Percentiles rank a stretch among this genome's conserved stretches.
Evolutionary conservation across 1,139 yeast genomes (phyloP).

Genomic region (Lodderomyces oxycetoniae): DNA sequence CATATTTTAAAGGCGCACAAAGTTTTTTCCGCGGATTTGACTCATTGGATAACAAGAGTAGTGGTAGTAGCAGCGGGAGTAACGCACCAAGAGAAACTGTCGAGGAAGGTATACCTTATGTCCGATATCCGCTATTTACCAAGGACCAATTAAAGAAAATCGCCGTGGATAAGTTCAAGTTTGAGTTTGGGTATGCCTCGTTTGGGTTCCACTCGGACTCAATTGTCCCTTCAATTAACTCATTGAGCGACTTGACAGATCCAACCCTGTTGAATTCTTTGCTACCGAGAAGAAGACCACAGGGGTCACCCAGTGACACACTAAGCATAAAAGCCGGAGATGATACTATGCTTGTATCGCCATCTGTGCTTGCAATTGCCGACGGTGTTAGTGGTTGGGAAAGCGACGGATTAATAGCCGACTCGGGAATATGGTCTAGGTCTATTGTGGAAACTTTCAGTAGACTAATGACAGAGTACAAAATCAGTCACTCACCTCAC

Average conservation of each 20-base stretch:
- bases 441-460: conserved; percentile 51
- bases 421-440: conserved; percentile 54
- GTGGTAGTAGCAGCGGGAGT: no score
- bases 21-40: conserved; percentile 25
- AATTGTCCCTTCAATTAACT: conserved; percentile 41
- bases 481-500: conserved; percentile 41
- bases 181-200: conserved; percentile 44
- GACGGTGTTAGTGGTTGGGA: conserved; percentile 65
- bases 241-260: conserved; percentile 49
- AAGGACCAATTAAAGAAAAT: conserved; percentile 35
- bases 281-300: conserved; percentile 49
- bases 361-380: conserved; percentile 53
- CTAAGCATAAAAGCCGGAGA: conserved; percentile 54
- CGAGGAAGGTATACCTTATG: conserved; percentile 35
- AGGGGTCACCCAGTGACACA: conserved; percentile 52
- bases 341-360: conserved; percentile 59
- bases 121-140: conserved; percentile 40
- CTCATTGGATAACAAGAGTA: conserved; percentile 15
- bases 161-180: conserved; percentile 38
- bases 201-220: conserved; percentile 46
- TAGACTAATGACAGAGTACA: conserved; percentile 45
- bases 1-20: conserved; percentile 25
- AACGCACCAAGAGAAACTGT: conserved; percentile 12
- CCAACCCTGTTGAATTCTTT: conserved; percentile 44
- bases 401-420: conserved; percentile 32